Base-by-base conservation (phyloP, 305 asterid genomes). In the Fraxinus xanthoxyloides region DNA sequence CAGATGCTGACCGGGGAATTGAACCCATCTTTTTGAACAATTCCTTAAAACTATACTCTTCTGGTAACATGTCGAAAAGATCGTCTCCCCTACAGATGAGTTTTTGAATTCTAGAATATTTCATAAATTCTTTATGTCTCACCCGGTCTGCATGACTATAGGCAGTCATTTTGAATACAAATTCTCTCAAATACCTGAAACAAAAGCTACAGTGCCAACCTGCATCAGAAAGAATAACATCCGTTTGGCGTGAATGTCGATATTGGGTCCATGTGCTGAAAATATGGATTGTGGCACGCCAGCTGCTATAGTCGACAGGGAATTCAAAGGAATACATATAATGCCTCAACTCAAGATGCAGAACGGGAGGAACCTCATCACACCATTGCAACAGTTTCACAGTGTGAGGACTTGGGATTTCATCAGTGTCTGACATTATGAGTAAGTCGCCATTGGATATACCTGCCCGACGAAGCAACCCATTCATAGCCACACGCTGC, bases 171-270 rank as follows among this genome's bases (percentile, higher is more conserved):
- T 95, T 95, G 84, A 95, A 92, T 13, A 85, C 96, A 65, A 95
- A 93, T 13, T 95, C 98, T 10, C 67, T 85, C 75, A 95, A 83
- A 79, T 87, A 63, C 51, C 92, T 82, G 79, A 93, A 95, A 87
- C 98, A 94, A 82, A 94, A 92, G 92, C 98, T 92, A 80, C 97
- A 93, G 61, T 94, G 97, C 97, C 98, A 95, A 0, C 98, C 98
- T 2, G 98, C 90, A 83, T 95, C 98, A 0, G 98, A 87, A 5
- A 92, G 91, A 75, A 93, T 89, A 36, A 82, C 5, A 75, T 92
- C 89, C 0, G 93, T 81, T 77, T 90, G 97, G 17, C 95, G 89
- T 0, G 98, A 92, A 82, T 95, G 98, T 10, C 91, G 85, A 31
- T 95, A 95, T 9, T 76, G 87, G 2, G 97, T 93, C 90, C 92